phyloP scores from a whole-genome alignment of 2,329 filamentous ascomycete genomes.

The Xylariales sp. region DNA sequence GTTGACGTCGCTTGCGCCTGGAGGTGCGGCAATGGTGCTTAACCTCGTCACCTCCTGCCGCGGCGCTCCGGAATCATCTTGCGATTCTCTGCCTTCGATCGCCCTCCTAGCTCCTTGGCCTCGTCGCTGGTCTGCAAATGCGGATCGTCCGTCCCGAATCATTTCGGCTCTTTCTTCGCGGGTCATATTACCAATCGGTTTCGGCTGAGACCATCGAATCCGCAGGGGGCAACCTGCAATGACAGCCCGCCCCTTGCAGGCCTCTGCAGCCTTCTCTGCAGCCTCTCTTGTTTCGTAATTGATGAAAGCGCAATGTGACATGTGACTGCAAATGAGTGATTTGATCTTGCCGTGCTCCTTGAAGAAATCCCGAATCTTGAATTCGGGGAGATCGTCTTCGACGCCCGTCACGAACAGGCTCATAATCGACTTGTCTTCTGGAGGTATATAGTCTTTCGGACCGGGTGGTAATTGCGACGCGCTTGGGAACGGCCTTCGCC shows the following conservation, averaged over 20 bases:
- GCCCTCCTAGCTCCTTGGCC: conserved; percentile 49
- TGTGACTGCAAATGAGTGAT: conserved; percentile 94
- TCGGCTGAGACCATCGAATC: conserved; percentile 92
- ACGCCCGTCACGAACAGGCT: conserved; percentile 95
- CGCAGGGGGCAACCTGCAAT: conserved; percentile 91
- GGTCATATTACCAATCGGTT: conserved; percentile 91
- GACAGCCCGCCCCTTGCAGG: conserved; percentile 87
- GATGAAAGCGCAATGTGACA: conserved; percentile 96
- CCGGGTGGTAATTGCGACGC: conserved; percentile 81
- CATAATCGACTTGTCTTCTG: conserved; percentile 84
- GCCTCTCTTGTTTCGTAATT: conserved; percentile 89
- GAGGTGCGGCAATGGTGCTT: conserved; percentile 76
- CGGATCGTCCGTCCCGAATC: conserved; percentile 78
- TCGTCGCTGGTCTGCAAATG: conserved; percentile 59
- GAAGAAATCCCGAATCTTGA: conserved; percentile 92
- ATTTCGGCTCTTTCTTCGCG: conserved; percentile 85
- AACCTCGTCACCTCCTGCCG: conserved; percentile 51
- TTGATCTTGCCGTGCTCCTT: conserved; percentile 88
- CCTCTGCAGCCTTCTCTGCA: conserved; percentile 85
- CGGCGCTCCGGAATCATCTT: conserved; percentile 44
- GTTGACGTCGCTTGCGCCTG: conserved; percentile 79
- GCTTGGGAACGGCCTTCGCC: conserved; percentile 73
- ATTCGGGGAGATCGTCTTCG: conserved; percentile 94
- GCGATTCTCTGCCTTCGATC: conserved; percentile 48
- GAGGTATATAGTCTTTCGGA: conserved; percentile 87